A percentile compares a stretch with the other conserved stretches of the same genome.
Evolutionary conservation across 148 eudicot genomes (phyloP).

Genomic region (Cornus suecica): DNA sequence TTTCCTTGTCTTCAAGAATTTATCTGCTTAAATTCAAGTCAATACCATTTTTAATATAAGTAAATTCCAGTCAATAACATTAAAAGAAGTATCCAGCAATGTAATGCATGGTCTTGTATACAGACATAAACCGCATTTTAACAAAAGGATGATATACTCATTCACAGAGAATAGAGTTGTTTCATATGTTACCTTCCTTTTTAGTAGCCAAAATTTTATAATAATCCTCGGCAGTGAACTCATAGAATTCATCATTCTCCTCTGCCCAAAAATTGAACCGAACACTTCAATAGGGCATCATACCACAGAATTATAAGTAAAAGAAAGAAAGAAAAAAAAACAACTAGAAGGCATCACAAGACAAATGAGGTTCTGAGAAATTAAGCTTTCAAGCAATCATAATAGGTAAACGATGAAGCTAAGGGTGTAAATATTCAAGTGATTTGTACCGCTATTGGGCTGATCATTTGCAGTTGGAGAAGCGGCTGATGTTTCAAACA

Average conservation of each 20-base stretch:
- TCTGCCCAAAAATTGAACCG: slow-evolving; percentile 34
- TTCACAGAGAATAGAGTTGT: background rate
- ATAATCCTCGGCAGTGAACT: slow-evolving; percentile 78
- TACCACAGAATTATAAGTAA: no score
- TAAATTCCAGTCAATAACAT: background rate
- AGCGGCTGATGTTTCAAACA: slow-evolving; percentile 53
- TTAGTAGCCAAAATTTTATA: slow-evolving; percentile 47
- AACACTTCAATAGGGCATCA: background rate
- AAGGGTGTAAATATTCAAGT: background rate
- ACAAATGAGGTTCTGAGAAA: background rate
- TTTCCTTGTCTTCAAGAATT: slow-evolving; percentile 73
- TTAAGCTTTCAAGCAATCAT: background rate
- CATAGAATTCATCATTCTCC: slow-evolving; percentile 73
- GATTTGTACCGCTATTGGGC: slow-evolving; percentile 26
- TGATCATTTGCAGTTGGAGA: slow-evolving; percentile 36
- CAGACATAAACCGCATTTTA: background rate
- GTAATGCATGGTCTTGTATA: background rate
- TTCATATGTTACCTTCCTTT: slow-evolving; percentile 51
- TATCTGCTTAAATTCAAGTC: slow-evolving; percentile 38
- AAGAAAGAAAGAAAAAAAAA: no score
- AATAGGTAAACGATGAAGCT: background rate
- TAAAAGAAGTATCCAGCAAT: background rate
- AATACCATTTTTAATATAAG: no score
- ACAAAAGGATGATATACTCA: background rate
- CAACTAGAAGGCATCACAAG: background rate